Evolutionary conservation across 805 yeast genomes (phyloP).

Genomic region (Geotrichum ghanense): DNA sequence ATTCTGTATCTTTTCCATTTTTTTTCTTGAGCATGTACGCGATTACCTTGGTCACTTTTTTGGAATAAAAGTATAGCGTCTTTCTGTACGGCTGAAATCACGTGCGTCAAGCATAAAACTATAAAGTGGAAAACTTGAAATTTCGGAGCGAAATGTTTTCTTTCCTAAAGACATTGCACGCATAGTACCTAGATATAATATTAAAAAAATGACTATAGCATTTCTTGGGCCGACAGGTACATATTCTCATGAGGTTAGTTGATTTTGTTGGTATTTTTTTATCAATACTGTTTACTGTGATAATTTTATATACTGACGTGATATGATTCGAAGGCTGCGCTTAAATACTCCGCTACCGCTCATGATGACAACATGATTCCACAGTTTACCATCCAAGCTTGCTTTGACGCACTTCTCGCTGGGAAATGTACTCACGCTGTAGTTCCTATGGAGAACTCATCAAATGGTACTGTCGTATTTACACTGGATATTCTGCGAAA

Average conservation of each 20-base stretch:
- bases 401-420: slow-evolving; percentile 44
- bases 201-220: slow-evolving; percentile 27
- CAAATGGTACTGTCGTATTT: slow-evolving; percentile 85
- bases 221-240: slow-evolving; percentile 89
- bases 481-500: slow-evolving; percentile 76
- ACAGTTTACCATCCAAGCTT: slow-evolving; percentile 40
- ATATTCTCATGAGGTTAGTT: slow-evolving; percentile 70
- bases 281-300: slow-evolving; percentile 11
- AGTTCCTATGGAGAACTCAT: slow-evolving; percentile 87
- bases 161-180: too few species aligned
- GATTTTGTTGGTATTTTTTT: neutral
- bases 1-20: neutral
- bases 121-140: neutral
- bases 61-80: too few species aligned
- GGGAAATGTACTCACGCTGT: slow-evolving; percentile 54
- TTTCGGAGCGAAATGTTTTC: neutral
- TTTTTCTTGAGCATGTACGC: too few species aligned
- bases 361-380: slow-evolving; percentile 17
- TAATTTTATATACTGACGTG: slow-evolving; percentile 39
- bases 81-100: neutral
- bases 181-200: neutral
- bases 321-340: too few species aligned
- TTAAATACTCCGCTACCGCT: slow-evolving; percentile 15
- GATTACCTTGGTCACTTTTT: too few species aligned
- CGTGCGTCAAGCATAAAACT: neutral